These are phyloP conservation scores for Phytophthora lateralis DNA, from an alignment of 352 stramenopile genomes.

Conservation along the genomic window DNA sequence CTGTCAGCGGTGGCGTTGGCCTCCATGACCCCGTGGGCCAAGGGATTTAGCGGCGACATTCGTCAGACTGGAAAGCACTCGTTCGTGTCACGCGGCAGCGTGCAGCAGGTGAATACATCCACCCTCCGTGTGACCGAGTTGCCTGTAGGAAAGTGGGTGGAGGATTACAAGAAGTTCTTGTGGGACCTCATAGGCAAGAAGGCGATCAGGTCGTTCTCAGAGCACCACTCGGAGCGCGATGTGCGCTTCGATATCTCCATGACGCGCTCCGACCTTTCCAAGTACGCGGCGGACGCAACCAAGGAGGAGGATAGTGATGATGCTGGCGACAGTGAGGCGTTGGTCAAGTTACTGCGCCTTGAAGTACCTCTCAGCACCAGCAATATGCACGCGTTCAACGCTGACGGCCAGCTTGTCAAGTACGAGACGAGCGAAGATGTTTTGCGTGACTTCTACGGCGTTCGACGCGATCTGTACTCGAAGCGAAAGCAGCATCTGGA, in stretches of 20 bases:
- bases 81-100: conserved; percentile 76
- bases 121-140: conserved; percentile 97
- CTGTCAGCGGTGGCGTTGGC: conserved; percentile 37
- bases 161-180: conserved; percentile 98
- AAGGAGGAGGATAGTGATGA: conserved; percentile 25
- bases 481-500: conserved; percentile 84
- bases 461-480: conserved; percentile 91
- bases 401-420: conserved; percentile 90
- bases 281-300: conserved; percentile 49
- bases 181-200: conserved; percentile 92
- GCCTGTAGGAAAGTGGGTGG: conserved; percentile 97
- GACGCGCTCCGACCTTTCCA: conserved; percentile 82
- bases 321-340: conserved; percentile 40
- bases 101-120: conserved; percentile 88
- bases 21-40: conserved; percentile 95
- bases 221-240: conserved; percentile 96
- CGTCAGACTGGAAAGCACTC: conserved; percentile 62
- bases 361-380: conserved; percentile 93
- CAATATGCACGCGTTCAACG: conserved; percentile 99
- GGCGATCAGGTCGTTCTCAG: conserved; percentile 90
- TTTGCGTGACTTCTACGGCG: conserved; percentile 93
- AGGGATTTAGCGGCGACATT: conserved; percentile 95
- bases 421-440: conserved; percentile 92
- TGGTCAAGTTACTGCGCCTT: conserved; percentile 95
- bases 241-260: conserved; percentile 85